These are phyloP conservation scores for Hymenoscyphus occultus DNA, from an alignment of 2,329 filamentous ascomycete species.

Conservation along the genomic window DNA sequence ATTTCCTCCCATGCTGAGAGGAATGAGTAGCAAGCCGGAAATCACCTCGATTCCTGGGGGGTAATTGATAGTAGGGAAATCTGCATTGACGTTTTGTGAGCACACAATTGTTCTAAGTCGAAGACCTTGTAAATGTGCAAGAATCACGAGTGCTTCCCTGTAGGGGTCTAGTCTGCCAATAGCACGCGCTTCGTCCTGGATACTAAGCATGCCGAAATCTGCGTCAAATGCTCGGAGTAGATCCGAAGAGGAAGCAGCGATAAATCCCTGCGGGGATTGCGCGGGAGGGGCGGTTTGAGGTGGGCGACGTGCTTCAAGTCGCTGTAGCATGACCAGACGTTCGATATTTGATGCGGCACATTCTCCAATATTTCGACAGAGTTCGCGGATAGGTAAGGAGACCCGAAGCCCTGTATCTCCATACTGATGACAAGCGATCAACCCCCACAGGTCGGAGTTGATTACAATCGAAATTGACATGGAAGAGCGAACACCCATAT, in stretches of 20 bases:
- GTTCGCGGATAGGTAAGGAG: constrained; percentile 82
- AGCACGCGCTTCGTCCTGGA: constrained; percentile 26
- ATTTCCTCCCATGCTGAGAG: constrained; percentile 24
- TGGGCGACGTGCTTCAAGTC: constrained; percentile 21
- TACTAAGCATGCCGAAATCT: constrained; percentile 28
- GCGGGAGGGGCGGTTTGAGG: constrained; percentile 16
- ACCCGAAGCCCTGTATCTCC: constrained; percentile 75
- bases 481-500: constrained; percentile 85
- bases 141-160: constrained; percentile 25
- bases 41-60: constrained; percentile 22
- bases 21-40: constrained; percentile 27
- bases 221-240: constrained; percentile 26
- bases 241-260: constrained; percentile 26
- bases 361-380: constrained; percentile 72
- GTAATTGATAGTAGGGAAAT: constrained; percentile 24
- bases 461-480: constrained; percentile 92
- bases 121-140: constrained; percentile 23
- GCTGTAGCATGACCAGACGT: constrained; percentile 21
- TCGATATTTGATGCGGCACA: constrained; percentile 27
- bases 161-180: constrained; percentile 29
- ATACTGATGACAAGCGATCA: constrained; percentile 83
- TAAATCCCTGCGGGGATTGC: constrained; percentile 21
- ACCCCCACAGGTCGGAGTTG: constrained; percentile 79
- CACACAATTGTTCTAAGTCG: constrained; percentile 20
- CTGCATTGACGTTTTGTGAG: constrained; percentile 23